These are phyloP conservation scores for Zymoseptoria passerinii DNA, from an alignment of 2,329 filamentous ascomycete genomes.

Conservation along the genomic window DNA sequence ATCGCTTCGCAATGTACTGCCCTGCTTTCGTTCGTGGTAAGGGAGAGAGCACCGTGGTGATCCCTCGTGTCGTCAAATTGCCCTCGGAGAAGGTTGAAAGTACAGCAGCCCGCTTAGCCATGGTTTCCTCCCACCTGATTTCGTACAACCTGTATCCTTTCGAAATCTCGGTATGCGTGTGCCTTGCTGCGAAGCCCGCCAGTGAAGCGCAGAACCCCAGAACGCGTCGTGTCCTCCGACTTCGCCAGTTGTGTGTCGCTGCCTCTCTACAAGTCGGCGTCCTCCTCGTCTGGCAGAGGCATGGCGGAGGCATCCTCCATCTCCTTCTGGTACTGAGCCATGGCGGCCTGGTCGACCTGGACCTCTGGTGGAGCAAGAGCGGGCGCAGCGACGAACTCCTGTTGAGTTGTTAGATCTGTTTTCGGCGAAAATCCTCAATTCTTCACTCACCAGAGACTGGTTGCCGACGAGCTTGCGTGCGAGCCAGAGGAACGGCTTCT, in stretches of 20 bases:
- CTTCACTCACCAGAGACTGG: slow-evolving; percentile 60
- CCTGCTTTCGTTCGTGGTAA: background rate
- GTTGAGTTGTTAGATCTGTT: slow-evolving; percentile 20
- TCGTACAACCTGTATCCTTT: background rate
- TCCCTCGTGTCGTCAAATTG: background rate
- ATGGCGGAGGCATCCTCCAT: slow-evolving; percentile 71
- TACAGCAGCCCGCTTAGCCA: background rate
- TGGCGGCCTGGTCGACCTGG: slow-evolving; percentile 72
- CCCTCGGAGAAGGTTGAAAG: background rate
- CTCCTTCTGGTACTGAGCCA: slow-evolving; percentile 78
- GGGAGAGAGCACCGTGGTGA: background rate
- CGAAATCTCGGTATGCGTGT: background rate
- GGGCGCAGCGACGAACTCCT: slow-evolving; percentile 95
- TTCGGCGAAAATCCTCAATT: background rate
- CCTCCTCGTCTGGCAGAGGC: slow-evolving; percentile 92
- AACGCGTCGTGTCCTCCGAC: background rate
- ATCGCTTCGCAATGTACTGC: background rate
- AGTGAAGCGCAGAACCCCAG: background rate
- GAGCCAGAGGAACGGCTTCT: slow-evolving; percentile 99
- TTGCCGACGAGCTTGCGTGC: slow-evolving; percentile 97
- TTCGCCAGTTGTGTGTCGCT: slow-evolving; percentile 11
- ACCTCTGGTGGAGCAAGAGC: slow-evolving; percentile 92
- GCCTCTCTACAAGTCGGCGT: slow-evolving; percentile 51
- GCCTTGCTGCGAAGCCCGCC: background rate
- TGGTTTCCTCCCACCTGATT: background rate